Base-by-base conservation (phyloP, 768 basidiomycete genomes). In the Tremella fuciformis region DNA sequence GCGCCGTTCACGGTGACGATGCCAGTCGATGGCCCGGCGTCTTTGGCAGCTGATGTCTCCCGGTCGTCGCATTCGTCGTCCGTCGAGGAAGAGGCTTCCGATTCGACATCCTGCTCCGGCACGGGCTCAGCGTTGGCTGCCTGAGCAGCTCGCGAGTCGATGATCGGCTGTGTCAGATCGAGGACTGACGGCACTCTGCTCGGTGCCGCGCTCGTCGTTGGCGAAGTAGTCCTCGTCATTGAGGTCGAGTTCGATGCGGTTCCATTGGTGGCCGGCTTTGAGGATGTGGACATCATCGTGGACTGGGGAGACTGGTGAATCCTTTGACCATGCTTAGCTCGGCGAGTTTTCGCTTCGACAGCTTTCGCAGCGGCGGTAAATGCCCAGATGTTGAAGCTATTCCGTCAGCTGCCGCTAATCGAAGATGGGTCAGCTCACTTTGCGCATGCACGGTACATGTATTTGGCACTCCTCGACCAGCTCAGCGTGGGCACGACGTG, bases 341-440 rank as follows among this genome's bases (percentile, higher is more conserved):
- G 21, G 25, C 49, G 53, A 4, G 55, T 18, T 25, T 58, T 54
- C 22, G 44, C 16, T n/a, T 60, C 59, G 2, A 73, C 55, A 4
- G 69, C 71, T 60, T 73, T 73, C 7, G 60, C 51, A 26, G 69
- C 69, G 18, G 71, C 71, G 6, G 69, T 69, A 40, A 57, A 69
- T 3, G 71, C 69, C 71, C 71, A 73, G 34, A 73, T 73, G 53
- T 73, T 73, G 69, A 73, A 73, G 63, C 71, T 73, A 53, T n/a
- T 7, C 16, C 8, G 29, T 65, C 58, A 64, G 65, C 60, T 34
- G n/a, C 11, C 29, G 29, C 11, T 11, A 34, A 34, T 6, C 6
- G 8, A 26, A 4, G 25, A 22, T 8, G 15, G 40, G 25, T n/a
- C 39, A 15, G 66, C 69, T 57, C 51, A 73, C 71, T 73, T 73